These are phyloP conservation scores for Scheffersomyces titani DNA, from an alignment of 1,139 yeast species.

Conservation along the genomic window DNA sequence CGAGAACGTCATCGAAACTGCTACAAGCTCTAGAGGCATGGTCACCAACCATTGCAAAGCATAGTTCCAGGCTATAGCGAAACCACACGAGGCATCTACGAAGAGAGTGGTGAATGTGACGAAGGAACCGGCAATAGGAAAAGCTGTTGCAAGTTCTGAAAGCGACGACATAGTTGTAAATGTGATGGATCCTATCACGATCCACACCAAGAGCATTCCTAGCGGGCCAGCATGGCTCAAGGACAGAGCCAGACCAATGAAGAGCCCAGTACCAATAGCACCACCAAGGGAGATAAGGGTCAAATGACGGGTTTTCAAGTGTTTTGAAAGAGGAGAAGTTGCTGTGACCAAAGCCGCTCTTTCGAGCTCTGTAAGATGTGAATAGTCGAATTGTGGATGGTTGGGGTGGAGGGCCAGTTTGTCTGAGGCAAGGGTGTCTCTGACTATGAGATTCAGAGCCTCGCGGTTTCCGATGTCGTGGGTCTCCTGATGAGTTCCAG, in stretches of 20 bases:
- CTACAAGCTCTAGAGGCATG: conserved; percentile 40
- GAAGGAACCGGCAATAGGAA: conserved; percentile 43
- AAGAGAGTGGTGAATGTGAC: conserved; percentile 40
- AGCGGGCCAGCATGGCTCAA: conserved; percentile 39
- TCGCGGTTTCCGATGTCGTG: background rate
- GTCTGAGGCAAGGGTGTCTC: background rate
- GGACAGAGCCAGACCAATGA: conserved; percentile 41
- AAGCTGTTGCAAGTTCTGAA: conserved; percentile 41
- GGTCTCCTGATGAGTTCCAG: background rate
- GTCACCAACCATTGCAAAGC: conserved; percentile 43
- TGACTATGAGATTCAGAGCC: background rate
- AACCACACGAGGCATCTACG: conserved; percentile 38
- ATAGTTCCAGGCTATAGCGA: conserved; percentile 46
- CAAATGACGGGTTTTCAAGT: conserved; percentile 37
- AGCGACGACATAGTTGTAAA: conserved; percentile 37
- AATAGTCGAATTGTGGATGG: conserved; percentile 33
- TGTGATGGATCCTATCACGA: conserved; percentile 30
- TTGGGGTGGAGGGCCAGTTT: conserved; percentile 8
- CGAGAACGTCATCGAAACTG: conserved; percentile 37
- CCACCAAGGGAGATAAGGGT: conserved; percentile 43
- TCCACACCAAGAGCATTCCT: conserved; percentile 35
- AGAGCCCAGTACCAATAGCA: conserved; percentile 44
- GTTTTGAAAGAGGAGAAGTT: conserved; percentile 27
- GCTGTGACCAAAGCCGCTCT: conserved; percentile 35
- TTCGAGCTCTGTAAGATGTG: conserved; percentile 28